Percentiles rank a stretch among this genome's conserved stretches.
Conservation (phyloP, 2,329 filamentous ascomycete genomes). For the Fusarium tupiense region DNA sequence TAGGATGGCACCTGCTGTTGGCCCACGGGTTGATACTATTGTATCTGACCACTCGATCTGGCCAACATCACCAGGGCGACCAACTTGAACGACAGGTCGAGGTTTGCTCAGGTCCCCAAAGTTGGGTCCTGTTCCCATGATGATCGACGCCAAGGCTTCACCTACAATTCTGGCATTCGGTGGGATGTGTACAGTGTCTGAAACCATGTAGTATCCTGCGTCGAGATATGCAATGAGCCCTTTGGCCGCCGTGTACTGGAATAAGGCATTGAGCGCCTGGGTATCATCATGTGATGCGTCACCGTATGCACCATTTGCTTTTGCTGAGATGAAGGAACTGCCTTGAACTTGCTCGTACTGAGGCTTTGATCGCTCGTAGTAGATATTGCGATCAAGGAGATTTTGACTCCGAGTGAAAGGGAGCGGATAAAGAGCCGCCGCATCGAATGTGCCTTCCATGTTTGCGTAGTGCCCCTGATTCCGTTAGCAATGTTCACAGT, state of each 20-base stretch:
- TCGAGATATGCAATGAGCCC: slow-evolving; percentile 69
- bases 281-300: slow-evolving; percentile 83
- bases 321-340: slow-evolving; percentile 74
- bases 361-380: slow-evolving; percentile 79
- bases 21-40: slow-evolving; percentile 74
- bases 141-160: slow-evolving; percentile 63
- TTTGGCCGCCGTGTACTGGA: slow-evolving; percentile 62
- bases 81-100: slow-evolving; percentile 73
- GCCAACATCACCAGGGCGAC: slow-evolving; percentile 69
- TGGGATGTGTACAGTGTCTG: slow-evolving; percentile 62
- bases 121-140: slow-evolving; percentile 64
- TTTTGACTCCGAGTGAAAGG: slow-evolving; percentile 29
- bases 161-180: slow-evolving; percentile 66
- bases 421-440: slow-evolving; percentile 36
- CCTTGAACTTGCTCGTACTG: slow-evolving; percentile 72
- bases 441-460: slow-evolving; percentile 31
- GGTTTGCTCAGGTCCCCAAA: slow-evolving; percentile 69
- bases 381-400: slow-evolving; percentile 63
- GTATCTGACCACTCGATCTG: slow-evolving; percentile 77
- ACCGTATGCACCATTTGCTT: slow-evolving; percentile 60
- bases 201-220: slow-evolving; percentile 69
- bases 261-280: slow-evolving; percentile 64
- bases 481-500: slow-evolving; percentile 8
- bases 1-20: slow-evolving; percentile 73
- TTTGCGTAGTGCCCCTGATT: slow-evolving; percentile 42